Conservation (phyloP, 352 stramenopile species). For the Phytophthora pini region DNA sequence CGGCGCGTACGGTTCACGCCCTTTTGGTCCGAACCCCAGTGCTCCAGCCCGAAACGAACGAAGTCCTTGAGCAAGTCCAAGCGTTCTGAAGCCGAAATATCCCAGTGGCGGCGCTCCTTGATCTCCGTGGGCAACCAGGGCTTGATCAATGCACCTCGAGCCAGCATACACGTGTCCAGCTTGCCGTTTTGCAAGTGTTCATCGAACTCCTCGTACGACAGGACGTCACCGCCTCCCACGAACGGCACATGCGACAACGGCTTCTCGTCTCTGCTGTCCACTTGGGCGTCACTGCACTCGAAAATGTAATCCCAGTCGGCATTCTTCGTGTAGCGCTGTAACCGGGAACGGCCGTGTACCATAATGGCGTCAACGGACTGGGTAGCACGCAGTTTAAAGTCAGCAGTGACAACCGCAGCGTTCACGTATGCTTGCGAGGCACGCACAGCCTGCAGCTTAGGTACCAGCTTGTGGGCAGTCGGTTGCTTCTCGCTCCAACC, state of each 20-base stretch:
- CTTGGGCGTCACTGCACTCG: slow-evolving; percentile 78
- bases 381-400: slow-evolving; percentile 74
- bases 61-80: slow-evolving; percentile 98
- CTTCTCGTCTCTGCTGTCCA: slow-evolving; percentile 24
- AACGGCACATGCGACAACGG: slow-evolving; percentile 75
- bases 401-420: slow-evolving; percentile 66
- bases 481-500: slow-evolving; percentile 97
- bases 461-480: slow-evolving; percentile 93
- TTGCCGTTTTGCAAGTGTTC: slow-evolving; percentile 83
- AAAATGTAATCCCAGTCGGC: slow-evolving; percentile 99
- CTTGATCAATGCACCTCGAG: slow-evolving; percentile 97
- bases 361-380: slow-evolving; percentile 80
- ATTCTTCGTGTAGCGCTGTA: slow-evolving; percentile 97
- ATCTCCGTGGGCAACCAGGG: slow-evolving; percentile 99
- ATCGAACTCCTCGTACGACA: slow-evolving; percentile 88
- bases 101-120: slow-evolving; percentile 97
- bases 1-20: slow-evolving; percentile 97
- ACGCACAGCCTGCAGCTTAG: slow-evolving; percentile 86
- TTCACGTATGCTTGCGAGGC: slow-evolving; percentile 80
- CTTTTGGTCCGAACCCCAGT: slow-evolving; percentile 99
- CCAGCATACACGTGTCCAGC: slow-evolving; percentile 91
- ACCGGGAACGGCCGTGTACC: slow-evolving; percentile 96
- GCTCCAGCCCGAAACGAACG: slow-evolving; percentile 97
- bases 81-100: slow-evolving; percentile 97
- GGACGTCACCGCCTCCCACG: slow-evolving; percentile 92